These are phyloP conservation scores for Lizonia empirigonia DNA, from an alignment of 2,329 filamentous ascomycete species.

Conservation along the genomic window DNA sequence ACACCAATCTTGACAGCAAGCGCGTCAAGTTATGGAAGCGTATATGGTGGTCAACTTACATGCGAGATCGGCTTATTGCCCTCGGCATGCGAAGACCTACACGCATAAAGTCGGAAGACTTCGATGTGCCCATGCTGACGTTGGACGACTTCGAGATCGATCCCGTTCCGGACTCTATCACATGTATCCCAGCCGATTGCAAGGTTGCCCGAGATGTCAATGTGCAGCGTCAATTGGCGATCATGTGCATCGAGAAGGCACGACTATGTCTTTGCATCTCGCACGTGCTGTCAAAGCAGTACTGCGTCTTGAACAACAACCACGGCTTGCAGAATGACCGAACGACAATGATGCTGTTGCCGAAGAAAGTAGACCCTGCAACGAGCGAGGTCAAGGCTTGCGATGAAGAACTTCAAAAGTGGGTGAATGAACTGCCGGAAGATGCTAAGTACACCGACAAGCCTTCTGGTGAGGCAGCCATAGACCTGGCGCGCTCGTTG, in stretches of 20 bases:
- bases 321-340: conserved; percentile 72
- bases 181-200: conserved; percentile 72
- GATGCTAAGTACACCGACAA: conserved; percentile 73
- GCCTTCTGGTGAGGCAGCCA: conserved; percentile 61
- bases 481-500: conserved; percentile 78
- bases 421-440: conserved; percentile 73
- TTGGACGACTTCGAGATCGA: conserved; percentile 83
- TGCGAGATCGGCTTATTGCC: conserved; percentile 90
- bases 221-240: conserved; percentile 78
- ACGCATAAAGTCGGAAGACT: conserved; percentile 90
- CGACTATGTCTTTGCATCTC: conserved; percentile 89
- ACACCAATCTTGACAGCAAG: conserved; percentile 73
- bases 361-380: conserved; percentile 85
- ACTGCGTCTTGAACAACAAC: conserved; percentile 86
- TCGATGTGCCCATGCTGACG: conserved; percentile 88
- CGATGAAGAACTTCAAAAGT: conserved; percentile 77
- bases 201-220: conserved; percentile 70
- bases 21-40: conserved; percentile 89
- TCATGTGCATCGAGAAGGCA: conserved; percentile 90
- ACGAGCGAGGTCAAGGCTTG: conserved; percentile 78
- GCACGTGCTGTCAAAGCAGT: conserved; percentile 86
- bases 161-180: conserved; percentile 68
- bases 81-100: conserved; percentile 93
- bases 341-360: conserved; percentile 85
- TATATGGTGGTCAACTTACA: conserved; percentile 98